A percentile compares a stretch with the other conserved stretches of the same genome.
Conservation (phyloP, 2,329 filamentous ascomycete genomes). For the Paraphoma chrysanthemicola region DNA sequence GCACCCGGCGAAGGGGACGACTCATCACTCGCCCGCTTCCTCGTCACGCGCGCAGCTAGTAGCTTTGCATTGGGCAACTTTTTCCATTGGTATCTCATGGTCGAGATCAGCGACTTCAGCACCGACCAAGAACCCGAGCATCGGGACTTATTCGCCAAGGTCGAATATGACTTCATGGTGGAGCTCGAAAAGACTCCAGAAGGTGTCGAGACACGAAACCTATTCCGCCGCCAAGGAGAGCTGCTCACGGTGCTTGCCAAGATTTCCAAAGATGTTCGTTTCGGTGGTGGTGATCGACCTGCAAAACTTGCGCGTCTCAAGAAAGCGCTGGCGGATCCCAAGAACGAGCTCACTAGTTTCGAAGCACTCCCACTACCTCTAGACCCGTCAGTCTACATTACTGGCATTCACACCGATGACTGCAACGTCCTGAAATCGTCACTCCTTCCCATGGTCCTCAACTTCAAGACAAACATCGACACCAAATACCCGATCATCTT, state of each 20-base stretch:
- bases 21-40: conserved; percentile 86
- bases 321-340: conserved; percentile 82
- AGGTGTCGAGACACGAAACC: conserved; percentile 76
- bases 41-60: conserved; percentile 84
- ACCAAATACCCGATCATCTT: conserved; percentile 91
- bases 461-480: conserved; percentile 81
- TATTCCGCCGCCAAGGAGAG: conserved; percentile 85
- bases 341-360: conserved; percentile 84
- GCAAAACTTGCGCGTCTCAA: conserved; percentile 86
- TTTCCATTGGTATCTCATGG: conserved; percentile 98
- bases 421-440: conserved; percentile 95
- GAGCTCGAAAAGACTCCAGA: conserved; percentile 76
- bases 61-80: conserved; percentile 95
- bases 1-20: conserved; percentile 67
- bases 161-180: conserved; percentile 95
- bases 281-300: conserved; percentile 76
- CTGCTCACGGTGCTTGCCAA: conserved; percentile 86
- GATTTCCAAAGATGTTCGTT: conserved; percentile 86
- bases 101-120: conserved; percentile 87
- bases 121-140: conserved; percentile 76
- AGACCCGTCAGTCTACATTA: conserved; percentile 81
- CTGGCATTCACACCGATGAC: conserved; percentile 82
- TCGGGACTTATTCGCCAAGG: conserved; percentile 86
- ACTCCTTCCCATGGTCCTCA: conserved; percentile 86
- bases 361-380: conserved; percentile 88